Evolutionary conservation across 768 basidiomycete species (phyloP).

Genomic region (Boletus fagicola): DNA sequence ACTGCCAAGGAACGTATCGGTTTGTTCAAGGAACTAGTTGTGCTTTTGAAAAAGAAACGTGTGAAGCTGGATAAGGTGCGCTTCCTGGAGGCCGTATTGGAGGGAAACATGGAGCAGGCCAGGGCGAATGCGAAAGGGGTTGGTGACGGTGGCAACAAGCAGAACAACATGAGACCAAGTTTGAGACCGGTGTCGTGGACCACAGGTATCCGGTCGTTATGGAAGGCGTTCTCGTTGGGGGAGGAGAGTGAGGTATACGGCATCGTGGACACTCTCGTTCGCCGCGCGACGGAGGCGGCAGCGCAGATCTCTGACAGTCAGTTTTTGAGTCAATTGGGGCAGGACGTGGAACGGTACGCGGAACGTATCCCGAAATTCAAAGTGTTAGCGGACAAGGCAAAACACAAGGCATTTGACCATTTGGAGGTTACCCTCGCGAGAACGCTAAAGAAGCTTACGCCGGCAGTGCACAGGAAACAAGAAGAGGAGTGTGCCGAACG

Average conservation of each 20-base stretch:
- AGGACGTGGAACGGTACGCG: neutral
- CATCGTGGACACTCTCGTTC: constrained; percentile 4
- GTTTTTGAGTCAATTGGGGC: constrained; percentile 12
- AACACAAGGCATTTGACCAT: neutral
- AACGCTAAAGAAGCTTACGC: constrained; percentile 10
- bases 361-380: neutral
- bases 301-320: constrained; percentile 10
- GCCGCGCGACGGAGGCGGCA: neutral
- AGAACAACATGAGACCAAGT: too few species aligned
- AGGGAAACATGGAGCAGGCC: constrained; percentile 2
- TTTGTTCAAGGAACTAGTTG: constrained; percentile 4
- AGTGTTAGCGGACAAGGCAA: neutral
- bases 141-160: neutral
- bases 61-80: neutral
- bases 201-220: neutral
- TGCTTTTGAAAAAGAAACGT: neutral
- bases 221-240: neutral
- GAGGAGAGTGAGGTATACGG: neutral
- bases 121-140: neutral
- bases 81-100: constrained; percentile 8
- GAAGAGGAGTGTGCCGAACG: neutral
- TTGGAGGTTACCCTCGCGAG: neutral
- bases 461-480: constrained; percentile 11
- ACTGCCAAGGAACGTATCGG: constrained; percentile 16
- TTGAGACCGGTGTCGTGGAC: neutral